A percentile compares a stretch with the other conserved stretches of the same genome.
Evolutionary conservation across 2,329 filamentous ascomycete species (phyloP).

Genomic region (Nemania sp.): DNA sequence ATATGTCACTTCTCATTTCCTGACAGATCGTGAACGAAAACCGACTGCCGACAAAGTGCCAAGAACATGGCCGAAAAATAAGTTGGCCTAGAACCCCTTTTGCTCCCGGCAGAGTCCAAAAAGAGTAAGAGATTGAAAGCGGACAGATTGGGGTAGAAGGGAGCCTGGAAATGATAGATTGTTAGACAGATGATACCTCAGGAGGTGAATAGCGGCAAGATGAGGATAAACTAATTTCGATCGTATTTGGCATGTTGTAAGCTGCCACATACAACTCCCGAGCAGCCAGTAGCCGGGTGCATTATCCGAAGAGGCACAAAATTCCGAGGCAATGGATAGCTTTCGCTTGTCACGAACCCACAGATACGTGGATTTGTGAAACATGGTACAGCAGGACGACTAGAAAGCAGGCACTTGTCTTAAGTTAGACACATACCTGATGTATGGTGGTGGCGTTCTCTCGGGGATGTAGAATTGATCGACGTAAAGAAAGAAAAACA

Average conservation of each 20-base stretch:
- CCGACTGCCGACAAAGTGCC: constrained; percentile 4
- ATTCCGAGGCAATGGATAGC: background rate
- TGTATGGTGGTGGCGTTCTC: background rate
- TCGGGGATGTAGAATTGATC: background rate
- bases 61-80: background rate
- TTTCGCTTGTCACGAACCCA: constrained; percentile 4
- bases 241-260: background rate
- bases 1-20: background rate
- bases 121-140: background rate
- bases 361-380: constrained; percentile 17
- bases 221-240: background rate
- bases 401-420: background rate
- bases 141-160: background rate
- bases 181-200: constrained; percentile 1
- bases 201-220: background rate
- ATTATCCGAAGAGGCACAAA: constrained; percentile 21
- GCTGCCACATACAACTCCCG: background rate
- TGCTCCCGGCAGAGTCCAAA: background rate
- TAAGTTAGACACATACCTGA: background rate
- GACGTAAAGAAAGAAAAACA: background rate
- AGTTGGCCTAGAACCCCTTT: background rate
- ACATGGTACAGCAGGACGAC: constrained; percentile 23
- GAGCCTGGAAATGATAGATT: background rate
- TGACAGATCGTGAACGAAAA: background rate
- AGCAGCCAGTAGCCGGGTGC: constrained; percentile 25